Base-by-base conservation (phyloP, 1,139 yeast species). In the Protomyces inouyei region DNA sequence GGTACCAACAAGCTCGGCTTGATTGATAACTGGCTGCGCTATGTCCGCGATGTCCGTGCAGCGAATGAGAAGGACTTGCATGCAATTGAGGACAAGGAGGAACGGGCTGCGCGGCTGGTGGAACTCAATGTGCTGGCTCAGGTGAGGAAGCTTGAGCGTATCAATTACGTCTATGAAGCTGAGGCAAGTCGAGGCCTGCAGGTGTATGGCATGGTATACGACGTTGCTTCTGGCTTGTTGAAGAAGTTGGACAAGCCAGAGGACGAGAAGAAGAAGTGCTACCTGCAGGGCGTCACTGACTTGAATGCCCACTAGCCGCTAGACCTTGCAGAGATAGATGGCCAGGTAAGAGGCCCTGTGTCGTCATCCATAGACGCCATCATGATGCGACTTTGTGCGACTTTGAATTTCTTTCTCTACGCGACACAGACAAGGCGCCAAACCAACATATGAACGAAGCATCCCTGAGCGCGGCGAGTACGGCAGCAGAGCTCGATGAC, bases 191-290 rank as follows among this genome's bases (percentile, higher is more conserved):
- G 88, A n/a, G 85, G 86, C n/a, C 80, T 93, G 59, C 88, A 89
- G 75, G 88, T 93, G 52, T 86, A 91, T 82, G 98, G 97, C 0
- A 77, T 92, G 76, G 83, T 93, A 69, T 93, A 92, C 76, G 91
- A 92, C 73, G 97, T 91, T 54, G 84, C 83, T 48, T 81, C 88
- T 9, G 98, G 98, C 25, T 79, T 81, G 61, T 79, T 92, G 55
- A 79, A 77, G 65, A 76, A 75, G 67, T 73, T 81, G 40, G 79
- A 77, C 37, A 75, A 76, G 28, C 78, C 79, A 23, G 73, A 69
- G 37, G 76, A 73, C 63, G 69, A 68, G 51, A 67, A 69, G 63
- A 70, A 67, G 37, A 69, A 35, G 36, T 59, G 57, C 46, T 59
- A 52, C 53, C 43, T 52, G 38, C 57, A 57, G 51, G 55, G 23